Conservation (phyloP, 2,329 filamentous ascomycete genomes). For the Fonsecaea nubica region DNA sequence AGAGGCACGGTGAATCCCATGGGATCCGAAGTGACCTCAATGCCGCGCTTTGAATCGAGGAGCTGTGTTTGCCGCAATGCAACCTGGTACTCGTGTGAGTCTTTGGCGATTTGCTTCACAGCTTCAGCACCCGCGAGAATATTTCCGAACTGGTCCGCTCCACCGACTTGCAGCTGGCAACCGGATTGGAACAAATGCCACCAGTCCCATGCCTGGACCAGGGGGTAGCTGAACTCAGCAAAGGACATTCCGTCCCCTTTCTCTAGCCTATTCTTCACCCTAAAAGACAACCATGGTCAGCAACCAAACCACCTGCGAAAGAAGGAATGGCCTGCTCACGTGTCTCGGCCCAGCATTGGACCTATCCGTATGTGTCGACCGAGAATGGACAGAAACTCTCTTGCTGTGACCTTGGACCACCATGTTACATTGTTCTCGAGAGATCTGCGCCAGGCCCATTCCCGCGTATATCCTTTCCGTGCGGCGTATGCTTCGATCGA, state of each 20-base stretch:
- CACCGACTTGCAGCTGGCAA: conserved; percentile 87
- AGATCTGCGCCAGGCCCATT: conserved; percentile 70
- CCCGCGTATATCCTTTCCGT: conserved; percentile 68
- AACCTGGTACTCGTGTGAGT: conserved; percentile 53
- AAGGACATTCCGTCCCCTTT: conserved; percentile 92
- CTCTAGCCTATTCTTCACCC: conserved; percentile 81
- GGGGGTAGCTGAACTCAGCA: conserved; percentile 88
- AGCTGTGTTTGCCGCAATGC: conserved; percentile 31
- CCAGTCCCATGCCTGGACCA: conserved; percentile 97
- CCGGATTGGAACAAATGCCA: conserved; percentile 79
- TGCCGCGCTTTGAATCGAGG: conserved; percentile 24
- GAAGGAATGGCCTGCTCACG: conserved; percentile 62
- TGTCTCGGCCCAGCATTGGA: conserved; percentile 86
- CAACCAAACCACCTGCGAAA: neutral
- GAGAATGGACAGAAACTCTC: conserved; percentile 76
- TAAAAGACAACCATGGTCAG: conserved; percentile 13
- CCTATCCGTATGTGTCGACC: conserved; percentile 79
- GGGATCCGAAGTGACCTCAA: conserved; percentile 56
- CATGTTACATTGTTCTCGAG: conserved; percentile 84
- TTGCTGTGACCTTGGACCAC: conserved; percentile 74
- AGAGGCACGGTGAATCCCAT: conserved; percentile 91
- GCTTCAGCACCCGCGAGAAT: conserved; percentile 89
- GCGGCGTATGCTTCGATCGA: conserved; percentile 72
- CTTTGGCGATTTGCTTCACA: conserved; percentile 74
- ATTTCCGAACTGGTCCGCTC: conserved; percentile 95